Conservation (phyloP, 805 yeast species). For the Ogataea naganishii region DNA sequence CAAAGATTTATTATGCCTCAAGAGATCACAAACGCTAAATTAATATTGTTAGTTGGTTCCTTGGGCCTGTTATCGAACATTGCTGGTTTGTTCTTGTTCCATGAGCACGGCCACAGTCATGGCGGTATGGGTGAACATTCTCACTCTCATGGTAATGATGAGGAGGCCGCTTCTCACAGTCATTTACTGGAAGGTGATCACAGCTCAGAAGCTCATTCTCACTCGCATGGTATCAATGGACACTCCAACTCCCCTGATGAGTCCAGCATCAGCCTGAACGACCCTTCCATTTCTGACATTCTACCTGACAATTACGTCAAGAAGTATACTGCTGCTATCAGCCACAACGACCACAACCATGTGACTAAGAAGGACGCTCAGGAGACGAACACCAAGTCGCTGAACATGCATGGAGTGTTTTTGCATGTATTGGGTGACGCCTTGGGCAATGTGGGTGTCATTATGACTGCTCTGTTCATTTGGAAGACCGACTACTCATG, state of each 20-base stretch:
- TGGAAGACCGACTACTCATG: slow-evolving; percentile 91
- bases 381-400: slow-evolving; percentile 40
- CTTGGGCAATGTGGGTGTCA: slow-evolving; percentile 90
- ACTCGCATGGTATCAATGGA: slow-evolving; percentile 9
- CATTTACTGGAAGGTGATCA: slow-evolving; percentile 5
- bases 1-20: slow-evolving; percentile 83
- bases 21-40: slow-evolving; percentile 69
- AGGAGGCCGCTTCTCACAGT: slow-evolving; percentile 2
- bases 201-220: slow-evolving; percentile 9
- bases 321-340: slow-evolving; percentile 4
- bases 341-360: slow-evolving; percentile 17
- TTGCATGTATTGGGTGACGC: slow-evolving; percentile 96
- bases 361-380: slow-evolving; percentile 8
- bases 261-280: slow-evolving; percentile 10
- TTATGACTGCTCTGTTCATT: slow-evolving; percentile 78
- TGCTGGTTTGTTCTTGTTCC: slow-evolving; percentile 79
- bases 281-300: slow-evolving; percentile 18
- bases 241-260: slow-evolving; percentile 12
- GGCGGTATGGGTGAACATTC: slow-evolving; percentile 28
- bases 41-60: slow-evolving; percentile 73
- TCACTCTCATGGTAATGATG: slow-evolving; percentile 18
- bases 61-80: slow-evolving; percentile 80
- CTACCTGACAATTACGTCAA: slow-evolving; percentile 18
- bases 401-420: slow-evolving; percentile 96
- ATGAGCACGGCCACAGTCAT: slow-evolving; percentile 67